phyloP scores from a whole-genome alignment of 257 asterid species.

The Nicotiana obtusifolia region DNA sequence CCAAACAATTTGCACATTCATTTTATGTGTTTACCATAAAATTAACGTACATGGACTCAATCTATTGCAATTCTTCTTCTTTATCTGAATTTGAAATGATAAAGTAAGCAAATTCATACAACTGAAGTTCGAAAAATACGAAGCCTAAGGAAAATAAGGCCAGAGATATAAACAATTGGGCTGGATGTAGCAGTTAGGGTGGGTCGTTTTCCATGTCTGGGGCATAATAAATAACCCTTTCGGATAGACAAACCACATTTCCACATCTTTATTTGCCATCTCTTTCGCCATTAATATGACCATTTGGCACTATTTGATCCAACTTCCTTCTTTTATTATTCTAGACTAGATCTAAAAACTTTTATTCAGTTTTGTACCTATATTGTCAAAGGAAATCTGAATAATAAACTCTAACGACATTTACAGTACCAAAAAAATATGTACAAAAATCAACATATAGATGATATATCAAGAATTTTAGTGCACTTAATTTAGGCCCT shows the following conservation, averaged over 20 bases:
- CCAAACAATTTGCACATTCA: too few species aligned
- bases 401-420: neutral
- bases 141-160: neutral
- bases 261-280: neutral
- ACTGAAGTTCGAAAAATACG: too few species aligned
- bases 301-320: constrained; percentile 2
- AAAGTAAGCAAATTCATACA: too few species aligned
- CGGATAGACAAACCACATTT: neutral
- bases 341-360: neutral
- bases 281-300: neutral
- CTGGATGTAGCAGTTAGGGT: neutral
- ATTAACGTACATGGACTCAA: too few species aligned
- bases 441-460: neutral
- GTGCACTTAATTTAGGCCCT: neutral
- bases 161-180: neutral
- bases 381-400: neutral
- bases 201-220: neutral
- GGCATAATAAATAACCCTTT: neutral
- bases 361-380: neutral
- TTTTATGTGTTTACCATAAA: too few species aligned
- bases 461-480: neutral
- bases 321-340: neutral
- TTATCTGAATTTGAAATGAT: too few species aligned
- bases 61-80: too few species aligned
- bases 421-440: neutral